phyloP scores from a whole-genome alignment of 495 filamentous ascomycete genomes.

The Penicillium canescens region DNA sequence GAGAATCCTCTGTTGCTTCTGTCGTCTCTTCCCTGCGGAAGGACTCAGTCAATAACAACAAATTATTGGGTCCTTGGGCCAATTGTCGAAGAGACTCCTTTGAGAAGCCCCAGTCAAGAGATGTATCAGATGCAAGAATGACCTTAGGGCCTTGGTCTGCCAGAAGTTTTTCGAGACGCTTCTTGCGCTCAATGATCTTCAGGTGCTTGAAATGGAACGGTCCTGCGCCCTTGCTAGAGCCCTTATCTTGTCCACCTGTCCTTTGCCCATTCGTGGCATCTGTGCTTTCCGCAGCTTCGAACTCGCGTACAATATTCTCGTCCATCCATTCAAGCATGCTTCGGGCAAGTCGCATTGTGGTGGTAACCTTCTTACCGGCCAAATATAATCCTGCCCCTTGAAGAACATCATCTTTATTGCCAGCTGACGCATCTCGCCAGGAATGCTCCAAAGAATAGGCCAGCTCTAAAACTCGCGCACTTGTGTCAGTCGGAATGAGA shows the following conservation, averaged over 20 bases:
- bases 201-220: constrained; percentile 92
- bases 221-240: constrained; percentile 51
- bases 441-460: constrained; percentile 90
- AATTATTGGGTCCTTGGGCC: constrained; percentile 71
- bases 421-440: constrained; percentile 71
- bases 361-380: constrained; percentile 74
- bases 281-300: constrained; percentile 70
- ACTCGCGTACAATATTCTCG: constrained; percentile 84
- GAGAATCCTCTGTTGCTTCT: constrained; percentile 32
- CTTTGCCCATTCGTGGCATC: constrained; percentile 45
- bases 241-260: constrained; percentile 35
- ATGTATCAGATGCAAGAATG: constrained; percentile 86
- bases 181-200: constrained; percentile 73
- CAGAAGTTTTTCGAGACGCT: constrained; percentile 67
- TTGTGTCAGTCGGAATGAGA: constrained; percentile 92
- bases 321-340: constrained; percentile 99
- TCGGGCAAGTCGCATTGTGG: constrained; percentile 81
- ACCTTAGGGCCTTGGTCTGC: constrained; percentile 60
- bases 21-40: constrained; percentile 42
- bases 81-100: constrained; percentile 77
- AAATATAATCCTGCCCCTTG: constrained; percentile 74
- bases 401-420: constrained; percentile 53
- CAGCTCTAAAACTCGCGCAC: constrained; percentile 88
- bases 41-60: constrained; percentile 81
- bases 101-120: constrained; percentile 94